phyloP scores from a whole-genome alignment of 495 filamentous ascomycete genomes.

The Aspergillus indologenus region DNA sequence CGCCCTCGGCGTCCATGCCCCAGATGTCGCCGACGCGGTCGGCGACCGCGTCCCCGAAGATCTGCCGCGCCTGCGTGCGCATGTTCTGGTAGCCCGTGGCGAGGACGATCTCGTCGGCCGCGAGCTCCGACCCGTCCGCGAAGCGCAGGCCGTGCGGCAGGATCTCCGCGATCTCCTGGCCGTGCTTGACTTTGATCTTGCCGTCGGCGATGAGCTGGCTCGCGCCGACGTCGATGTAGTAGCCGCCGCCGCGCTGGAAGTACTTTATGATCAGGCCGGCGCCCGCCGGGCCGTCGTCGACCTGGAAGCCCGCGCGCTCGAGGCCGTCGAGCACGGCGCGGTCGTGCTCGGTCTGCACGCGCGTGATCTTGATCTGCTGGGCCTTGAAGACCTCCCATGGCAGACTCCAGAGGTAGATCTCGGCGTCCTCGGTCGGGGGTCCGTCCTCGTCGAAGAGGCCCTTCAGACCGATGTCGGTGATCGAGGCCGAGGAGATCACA shows the following conservation, averaged over 20 bases:
- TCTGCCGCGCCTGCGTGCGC: constrained; percentile 53
- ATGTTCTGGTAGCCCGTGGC: constrained; percentile 86
- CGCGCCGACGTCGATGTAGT: constrained; percentile 75
- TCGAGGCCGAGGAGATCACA: constrained; percentile 58
- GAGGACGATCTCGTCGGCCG: constrained; percentile 78
- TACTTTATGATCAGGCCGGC: constrained; percentile 73
- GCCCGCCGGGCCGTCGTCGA: constrained; percentile 64
- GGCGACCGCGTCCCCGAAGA: constrained; percentile 70
- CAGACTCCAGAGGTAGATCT: constrained; percentile 54
- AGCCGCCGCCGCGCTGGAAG: constrained; percentile 69
- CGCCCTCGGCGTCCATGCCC: constrained; percentile 76
- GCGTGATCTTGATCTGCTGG: constrained; percentile 51
- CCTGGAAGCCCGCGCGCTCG: constrained; percentile 61
- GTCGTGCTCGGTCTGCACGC: constrained; percentile 38
- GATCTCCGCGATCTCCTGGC: constrained; percentile 60
- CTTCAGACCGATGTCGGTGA: constrained; percentile 50
- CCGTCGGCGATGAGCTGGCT: constrained; percentile 71
- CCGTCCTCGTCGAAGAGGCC: constrained; percentile 61
- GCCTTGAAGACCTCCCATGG: constrained; percentile 58
- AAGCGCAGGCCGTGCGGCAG: constrained; percentile 60
- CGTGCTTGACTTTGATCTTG: constrained; percentile 73
- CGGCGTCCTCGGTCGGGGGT: constrained; percentile 57
- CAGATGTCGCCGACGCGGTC: constrained; percentile 67
- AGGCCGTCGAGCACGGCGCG: constrained; percentile 59
- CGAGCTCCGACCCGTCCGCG: constrained; percentile 61